A percentile compares a stretch with the other conserved stretches of the same genome.
These are phyloP conservation scores for Colletotrichum magnum DNA, from an alignment of 2,329 filamentous ascomycete genomes.

Conservation along the genomic window DNA sequence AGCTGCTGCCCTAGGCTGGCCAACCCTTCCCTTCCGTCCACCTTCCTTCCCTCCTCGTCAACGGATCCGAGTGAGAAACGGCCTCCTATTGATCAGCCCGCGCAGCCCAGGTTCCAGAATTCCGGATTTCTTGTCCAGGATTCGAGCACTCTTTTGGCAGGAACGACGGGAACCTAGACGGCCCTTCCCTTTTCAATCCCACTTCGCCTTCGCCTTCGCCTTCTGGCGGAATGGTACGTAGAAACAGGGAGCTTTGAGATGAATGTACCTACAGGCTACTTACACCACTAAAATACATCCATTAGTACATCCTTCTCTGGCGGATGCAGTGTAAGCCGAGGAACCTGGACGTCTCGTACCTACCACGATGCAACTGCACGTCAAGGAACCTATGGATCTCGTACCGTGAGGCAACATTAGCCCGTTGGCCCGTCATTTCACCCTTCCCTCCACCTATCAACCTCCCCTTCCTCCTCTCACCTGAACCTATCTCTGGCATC, in stretches of 20 bases:
- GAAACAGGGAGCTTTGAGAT: neutral
- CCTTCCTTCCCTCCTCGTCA: constrained; percentile 34
- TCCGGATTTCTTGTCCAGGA: constrained; percentile 35
- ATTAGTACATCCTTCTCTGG: too few species aligned
- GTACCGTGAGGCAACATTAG: neutral
- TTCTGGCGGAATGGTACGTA: neutral
- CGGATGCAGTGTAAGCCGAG: too few species aligned
- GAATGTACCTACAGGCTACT: neutral
- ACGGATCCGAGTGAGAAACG: constrained; percentile 32
- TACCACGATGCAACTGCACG: too few species aligned
- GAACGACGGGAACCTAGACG: constrained; percentile 26
- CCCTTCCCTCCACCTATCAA: neutral
- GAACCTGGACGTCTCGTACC: too few species aligned
- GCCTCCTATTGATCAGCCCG: constrained; percentile 19
- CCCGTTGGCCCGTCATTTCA: neutral
- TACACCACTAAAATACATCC: neutral
- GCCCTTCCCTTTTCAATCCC: constrained; percentile 32
- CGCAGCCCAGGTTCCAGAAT: constrained; percentile 30
- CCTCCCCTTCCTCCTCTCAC: neutral
- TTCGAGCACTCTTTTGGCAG: constrained; percentile 15
- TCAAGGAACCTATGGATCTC: too few species aligned
- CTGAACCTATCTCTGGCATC: neutral
- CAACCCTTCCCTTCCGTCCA: constrained; percentile 11
- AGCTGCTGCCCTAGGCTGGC: constrained; percentile 1
- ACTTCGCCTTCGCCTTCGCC: constrained; percentile 13